Evolutionary conservation across 768 basidiomycete genomes (phyloP), one percentile per base, ranked within the genome.

Genomic region (Kwoniella heveanensis): DNA sequence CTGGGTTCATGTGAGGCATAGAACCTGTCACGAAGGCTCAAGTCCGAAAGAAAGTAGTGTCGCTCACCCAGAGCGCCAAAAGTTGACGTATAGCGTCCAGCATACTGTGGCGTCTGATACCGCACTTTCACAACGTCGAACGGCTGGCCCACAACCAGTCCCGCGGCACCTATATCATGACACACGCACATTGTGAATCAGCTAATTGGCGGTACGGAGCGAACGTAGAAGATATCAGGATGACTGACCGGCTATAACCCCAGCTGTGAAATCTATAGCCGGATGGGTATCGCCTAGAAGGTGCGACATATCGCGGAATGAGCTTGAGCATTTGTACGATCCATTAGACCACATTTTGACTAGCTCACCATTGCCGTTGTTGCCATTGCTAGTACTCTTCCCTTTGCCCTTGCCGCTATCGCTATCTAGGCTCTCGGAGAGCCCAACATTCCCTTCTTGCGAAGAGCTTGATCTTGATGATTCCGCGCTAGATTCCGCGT

Each of bases 181-280:
- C 26, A 60, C 32, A n/a, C n/a, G n/a, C n/a, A n/a, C n/a, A n/a
- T n/a, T n/a, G n/a, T n/a, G n/a, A n/a, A n/a, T n/a, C n/a, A n/a
- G n/a, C n/a, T n/a, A 19, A 44, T 3, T 15, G 15, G 17, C 37
- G 21, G 36, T 15, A 58, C n/a, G 37, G 29, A 7, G 47, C 47
- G 22, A 21, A n/a, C n/a, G n/a, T 36, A 36, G 6, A 13, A 36
- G 32, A 10, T 44, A 44, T 36, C 22, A 39, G 2, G 32, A 37
- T 9, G 27, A 65, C 77, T 2, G 48, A 84, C 86, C 85, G 61
- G 87, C 86, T 32, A 88, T 80, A 0, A 90, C 90, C 5, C 91
- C 91, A 4, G 90, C 90, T 46, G 86, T 75, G 77, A 92, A 92
- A 76, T 94, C 90, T 22, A 90, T 77, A 1, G 84, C 84, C 1